A percentile compares a stretch with the other conserved stretches of the same genome.
These are phyloP conservation scores for Dittrichia graveolens DNA, from an alignment of 129 eudicot genomes.

Conservation along the genomic window DNA sequence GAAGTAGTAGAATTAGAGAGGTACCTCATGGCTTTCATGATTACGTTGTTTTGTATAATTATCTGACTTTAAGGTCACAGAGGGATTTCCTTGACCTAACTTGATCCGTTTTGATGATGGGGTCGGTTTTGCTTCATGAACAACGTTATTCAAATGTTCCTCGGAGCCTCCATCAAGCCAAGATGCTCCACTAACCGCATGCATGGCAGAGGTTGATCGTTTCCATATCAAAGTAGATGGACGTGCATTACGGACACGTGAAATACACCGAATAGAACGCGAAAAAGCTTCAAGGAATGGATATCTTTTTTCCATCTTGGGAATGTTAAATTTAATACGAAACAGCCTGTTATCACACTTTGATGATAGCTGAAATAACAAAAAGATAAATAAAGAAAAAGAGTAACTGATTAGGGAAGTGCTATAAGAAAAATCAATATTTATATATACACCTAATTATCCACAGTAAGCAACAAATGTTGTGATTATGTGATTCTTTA, in stretches of 20 bases:
- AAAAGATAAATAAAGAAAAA: constrained; percentile 3
- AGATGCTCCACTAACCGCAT: constrained; percentile 46
- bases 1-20: neutral
- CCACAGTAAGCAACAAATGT: too few species aligned
- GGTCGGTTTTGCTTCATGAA: constrained; percentile 69
- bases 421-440: too few species aligned
- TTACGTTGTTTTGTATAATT: constrained; percentile 35
- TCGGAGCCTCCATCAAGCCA: constrained; percentile 48
- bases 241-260: constrained; percentile 49
- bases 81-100: constrained; percentile 64
- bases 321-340: constrained; percentile 57
- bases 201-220: constrained; percentile 52
- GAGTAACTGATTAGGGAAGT: too few species aligned
- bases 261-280: constrained; percentile 71
- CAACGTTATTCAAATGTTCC: constrained; percentile 49
- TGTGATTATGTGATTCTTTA: too few species aligned
- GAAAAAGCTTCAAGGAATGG: constrained; percentile 64
- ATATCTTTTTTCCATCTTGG: constrained; percentile 44
- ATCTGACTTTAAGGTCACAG: constrained; percentile 37
- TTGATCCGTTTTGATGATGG: constrained; percentile 81
- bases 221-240: constrained; percentile 58
- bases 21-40: constrained; percentile 50
- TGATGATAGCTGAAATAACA: constrained; percentile 75
- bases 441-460: too few species aligned
- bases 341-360: constrained; percentile 82